A percentile compares a stretch with the other conserved stretches of the same genome.
phyloP scores from a whole-genome alignment of 2,329 filamentous ascomycete genomes.

The Exophiala aquamarina region DNA sequence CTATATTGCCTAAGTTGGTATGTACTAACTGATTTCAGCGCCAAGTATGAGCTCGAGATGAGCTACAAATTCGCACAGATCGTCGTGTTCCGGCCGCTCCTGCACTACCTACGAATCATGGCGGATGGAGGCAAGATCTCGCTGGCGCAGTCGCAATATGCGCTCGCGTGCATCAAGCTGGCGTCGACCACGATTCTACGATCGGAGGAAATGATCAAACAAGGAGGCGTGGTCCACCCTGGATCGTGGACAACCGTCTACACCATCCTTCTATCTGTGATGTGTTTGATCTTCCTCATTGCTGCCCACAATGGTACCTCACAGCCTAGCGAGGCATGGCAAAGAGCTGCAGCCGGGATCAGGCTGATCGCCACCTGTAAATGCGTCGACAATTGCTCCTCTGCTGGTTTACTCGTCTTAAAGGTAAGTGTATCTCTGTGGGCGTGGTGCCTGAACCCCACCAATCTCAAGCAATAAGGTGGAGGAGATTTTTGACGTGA shows the following conservation, averaged over 20 bases:
- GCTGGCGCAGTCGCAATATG: conserved; percentile 51
- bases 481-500: neutral
- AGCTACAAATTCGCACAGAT: conserved; percentile 21
- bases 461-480: too few species aligned
- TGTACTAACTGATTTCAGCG: conserved; percentile 2
- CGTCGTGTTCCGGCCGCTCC: conserved; percentile 22
- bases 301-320: conserved; percentile 25
- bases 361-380: conserved; percentile 18
- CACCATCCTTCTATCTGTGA: conserved; percentile 24
- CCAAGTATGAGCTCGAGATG: conserved; percentile 23
- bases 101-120: conserved; percentile 40
- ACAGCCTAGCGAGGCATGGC: conserved; percentile 26
- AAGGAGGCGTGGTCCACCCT: conserved; percentile 12
- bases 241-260: conserved; percentile 23
- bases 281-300: conserved; percentile 25
- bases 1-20: neutral
- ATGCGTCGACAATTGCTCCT: conserved; percentile 20
- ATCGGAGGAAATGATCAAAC: conserved; percentile 20
- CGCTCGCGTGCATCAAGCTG: conserved; percentile 25
- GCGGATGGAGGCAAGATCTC: conserved; percentile 68
- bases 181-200: conserved; percentile 20
- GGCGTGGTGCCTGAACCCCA: too few species aligned
- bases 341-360: conserved; percentile 21
- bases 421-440: conserved; percentile 11
- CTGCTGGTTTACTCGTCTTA: conserved; percentile 18